phyloP scores from a whole-genome alignment of 192 early-diverging fungal genomes.

The Chytriomyces confervae region DNA sequence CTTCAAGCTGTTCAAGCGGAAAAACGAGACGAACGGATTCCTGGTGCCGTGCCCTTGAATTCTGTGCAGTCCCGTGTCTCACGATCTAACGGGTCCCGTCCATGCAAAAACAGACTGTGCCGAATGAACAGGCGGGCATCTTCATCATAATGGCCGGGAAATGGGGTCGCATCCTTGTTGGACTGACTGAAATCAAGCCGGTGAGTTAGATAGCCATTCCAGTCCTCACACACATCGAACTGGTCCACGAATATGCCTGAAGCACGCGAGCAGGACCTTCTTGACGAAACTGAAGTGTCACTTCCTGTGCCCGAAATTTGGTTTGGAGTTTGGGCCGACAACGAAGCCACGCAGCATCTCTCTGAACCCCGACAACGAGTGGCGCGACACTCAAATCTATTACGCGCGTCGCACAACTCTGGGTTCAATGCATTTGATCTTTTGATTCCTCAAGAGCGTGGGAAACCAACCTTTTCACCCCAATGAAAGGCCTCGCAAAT shows the following conservation, averaged over 20 bases:
- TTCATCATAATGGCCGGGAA: conserved; percentile 22
- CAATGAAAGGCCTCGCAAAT: conserved; percentile 34
- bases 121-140: conserved; percentile 8
- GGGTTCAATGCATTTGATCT: conserved; percentile 13
- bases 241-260: conserved; percentile 33
- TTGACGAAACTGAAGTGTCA: conserved; percentile 2
- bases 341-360: not conserved
- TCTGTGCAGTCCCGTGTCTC: not conserved
- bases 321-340: conserved; percentile 28
- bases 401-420: conserved; percentile 2
- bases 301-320: conserved; percentile 21
- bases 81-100: not conserved
- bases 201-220: not conserved
- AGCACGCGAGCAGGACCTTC: not conserved
- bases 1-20: conserved; percentile 5
- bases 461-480: conserved; percentile 28
- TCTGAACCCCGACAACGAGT: not conserved
- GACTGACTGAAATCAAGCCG: conserved; percentile 19
- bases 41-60: not conserved
- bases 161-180: conserved; percentile 22
- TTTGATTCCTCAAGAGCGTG: conserved; percentile 12
- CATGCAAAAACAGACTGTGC: conserved; percentile 5
- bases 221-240: not conserved
- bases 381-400: not conserved
- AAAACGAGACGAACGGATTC: not conserved